Conservation (phyloP, 2,329 filamentous ascomycete genomes). For the Zymoseptoria pseudotritici region DNA sequence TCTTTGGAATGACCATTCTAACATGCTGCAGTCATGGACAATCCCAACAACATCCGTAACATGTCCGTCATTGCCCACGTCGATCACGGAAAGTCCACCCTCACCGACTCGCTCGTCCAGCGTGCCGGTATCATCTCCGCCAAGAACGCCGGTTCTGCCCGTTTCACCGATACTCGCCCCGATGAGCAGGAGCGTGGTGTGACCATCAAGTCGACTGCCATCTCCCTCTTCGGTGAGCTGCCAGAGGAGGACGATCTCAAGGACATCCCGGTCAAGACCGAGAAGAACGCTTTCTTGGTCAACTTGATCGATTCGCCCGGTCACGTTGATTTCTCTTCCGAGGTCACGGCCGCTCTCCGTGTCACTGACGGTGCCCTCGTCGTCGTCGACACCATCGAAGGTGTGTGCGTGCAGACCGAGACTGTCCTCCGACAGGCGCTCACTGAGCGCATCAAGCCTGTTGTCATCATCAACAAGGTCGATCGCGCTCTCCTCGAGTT, state of each 20-base stretch:
- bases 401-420: constrained; percentile 99
- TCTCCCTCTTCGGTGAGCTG: constrained; percentile 90
- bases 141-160: constrained; percentile 89
- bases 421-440: constrained; percentile 98
- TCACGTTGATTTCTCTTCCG: constrained; percentile 99
- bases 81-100: constrained; percentile 99
- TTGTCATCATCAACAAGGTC: constrained; percentile 99
- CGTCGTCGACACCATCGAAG: constrained; percentile 98
- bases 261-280: constrained; percentile 77
- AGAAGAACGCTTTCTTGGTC: constrained; percentile 97
- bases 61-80: constrained; percentile 99
- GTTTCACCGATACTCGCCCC: constrained; percentile 92
- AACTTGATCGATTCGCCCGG: constrained; percentile 99
- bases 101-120: constrained; percentile 98
- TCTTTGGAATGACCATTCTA: constrained; percentile 1
- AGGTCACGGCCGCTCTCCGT: constrained; percentile 98
- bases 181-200: constrained; percentile 99
- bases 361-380: constrained; percentile 99
- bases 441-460: constrained; percentile 99
- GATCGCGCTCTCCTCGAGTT: constrained; percentile 98
- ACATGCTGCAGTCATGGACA: constrained; percentile 73
- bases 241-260: constrained; percentile 78
- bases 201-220: constrained; percentile 99
- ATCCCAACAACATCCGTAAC: constrained; percentile 72
- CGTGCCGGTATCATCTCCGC: constrained; percentile 99